phyloP scores from a whole-genome alignment of 2,329 filamentous ascomycete species.

The Colletotrichum sublineola region DNA sequence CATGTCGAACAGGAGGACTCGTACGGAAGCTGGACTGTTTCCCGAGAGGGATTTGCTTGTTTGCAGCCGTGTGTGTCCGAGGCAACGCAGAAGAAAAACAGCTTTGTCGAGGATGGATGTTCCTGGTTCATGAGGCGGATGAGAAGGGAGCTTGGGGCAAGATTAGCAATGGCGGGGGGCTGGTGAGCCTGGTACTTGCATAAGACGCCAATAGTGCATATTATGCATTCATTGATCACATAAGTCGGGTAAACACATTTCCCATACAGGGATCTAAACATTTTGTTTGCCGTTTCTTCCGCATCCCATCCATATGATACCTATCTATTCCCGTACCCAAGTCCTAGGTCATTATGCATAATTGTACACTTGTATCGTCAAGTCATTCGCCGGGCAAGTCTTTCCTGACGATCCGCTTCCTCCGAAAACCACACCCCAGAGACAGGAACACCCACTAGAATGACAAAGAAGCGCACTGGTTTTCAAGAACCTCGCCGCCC shows the following conservation, averaged over 20 bases:
- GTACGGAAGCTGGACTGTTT: not conserved
- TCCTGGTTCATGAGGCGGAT: not conserved
- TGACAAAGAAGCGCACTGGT: too few relatives aligned
- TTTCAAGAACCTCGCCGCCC: too few relatives aligned
- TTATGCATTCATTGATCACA: not conserved
- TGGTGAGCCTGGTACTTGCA: not conserved
- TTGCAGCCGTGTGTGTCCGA: constrained; percentile 16
- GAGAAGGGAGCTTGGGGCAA: constrained; percentile 14
- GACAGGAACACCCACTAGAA: too few relatives aligned
- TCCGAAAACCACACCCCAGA: not conserved
- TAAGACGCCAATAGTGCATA: not conserved
- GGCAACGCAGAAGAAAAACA: not conserved
- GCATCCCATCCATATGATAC: constrained; percentile 7
- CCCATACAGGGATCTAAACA: not conserved
- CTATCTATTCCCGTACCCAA: not conserved
- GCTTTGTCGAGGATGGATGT: constrained; percentile 6
- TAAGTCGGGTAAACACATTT: not conserved
- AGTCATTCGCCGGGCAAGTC: constrained; percentile 21
- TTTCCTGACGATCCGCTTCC: not conserved
- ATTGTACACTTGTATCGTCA: constrained; percentile 31
- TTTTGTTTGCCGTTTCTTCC: not conserved
- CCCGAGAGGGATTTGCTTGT: not conserved
- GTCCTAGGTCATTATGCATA: constrained; percentile 30
- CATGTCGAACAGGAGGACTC: constrained; percentile 11
- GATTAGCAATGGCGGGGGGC: constrained; percentile 4